phyloP scores from a whole-genome alignment of 2,329 filamentous ascomycete species.

The Bipolaris victoriae region DNA sequence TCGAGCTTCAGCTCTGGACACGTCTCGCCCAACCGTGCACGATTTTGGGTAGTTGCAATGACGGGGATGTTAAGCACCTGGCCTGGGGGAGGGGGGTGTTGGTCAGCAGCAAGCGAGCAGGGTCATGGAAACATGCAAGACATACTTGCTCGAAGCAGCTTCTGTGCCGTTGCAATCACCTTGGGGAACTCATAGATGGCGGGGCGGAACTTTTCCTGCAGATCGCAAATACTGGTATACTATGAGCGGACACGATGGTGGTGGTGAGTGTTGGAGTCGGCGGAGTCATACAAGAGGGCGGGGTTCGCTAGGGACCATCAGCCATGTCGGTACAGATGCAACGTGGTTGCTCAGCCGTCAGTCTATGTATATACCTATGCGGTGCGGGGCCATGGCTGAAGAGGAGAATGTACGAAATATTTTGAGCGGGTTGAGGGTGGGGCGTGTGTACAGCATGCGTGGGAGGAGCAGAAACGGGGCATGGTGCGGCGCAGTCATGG shows the following conservation, averaged over 20 bases:
- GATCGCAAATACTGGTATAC: slow-evolving; percentile 77
- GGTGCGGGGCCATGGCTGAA: slow-evolving; percentile 38
- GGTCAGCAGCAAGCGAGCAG: slow-evolving; percentile 15
- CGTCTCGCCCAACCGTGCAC: slow-evolving; percentile 77
- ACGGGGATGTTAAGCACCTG: slow-evolving; percentile 75
- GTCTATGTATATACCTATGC: slow-evolving; percentile 32
- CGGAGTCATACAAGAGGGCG: slow-evolving; percentile 47
- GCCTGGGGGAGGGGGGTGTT: slow-evolving; percentile 33
- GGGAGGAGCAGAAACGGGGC: slow-evolving; percentile 23
- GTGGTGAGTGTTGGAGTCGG: slow-evolving; percentile 4
- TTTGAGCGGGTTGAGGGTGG: background rate
- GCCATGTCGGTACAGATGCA: slow-evolving; percentile 19
- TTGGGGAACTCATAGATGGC: slow-evolving; percentile 86
- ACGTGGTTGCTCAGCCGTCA: slow-evolving; percentile 19
- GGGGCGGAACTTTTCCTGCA: slow-evolving; percentile 89
- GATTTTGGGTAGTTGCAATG: slow-evolving; percentile 85
- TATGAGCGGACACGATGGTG: slow-evolving; percentile 24
- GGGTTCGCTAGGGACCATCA: slow-evolving; percentile 46
- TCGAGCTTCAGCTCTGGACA: slow-evolving; percentile 71
- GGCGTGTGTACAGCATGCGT: slow-evolving; percentile 12
- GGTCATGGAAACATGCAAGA: slow-evolving; percentile 9
- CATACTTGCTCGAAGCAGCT: slow-evolving; percentile 58
- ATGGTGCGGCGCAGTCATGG: background rate
- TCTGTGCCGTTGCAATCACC: slow-evolving; percentile 63
- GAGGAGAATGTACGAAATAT: slow-evolving; percentile 11